Percentiles rank a stretch among this genome's conserved stretches.
Evolutionary conservation across 495 filamentous ascomycete genomes (phyloP).

Genomic region (Aspergillus haitiensis): DNA sequence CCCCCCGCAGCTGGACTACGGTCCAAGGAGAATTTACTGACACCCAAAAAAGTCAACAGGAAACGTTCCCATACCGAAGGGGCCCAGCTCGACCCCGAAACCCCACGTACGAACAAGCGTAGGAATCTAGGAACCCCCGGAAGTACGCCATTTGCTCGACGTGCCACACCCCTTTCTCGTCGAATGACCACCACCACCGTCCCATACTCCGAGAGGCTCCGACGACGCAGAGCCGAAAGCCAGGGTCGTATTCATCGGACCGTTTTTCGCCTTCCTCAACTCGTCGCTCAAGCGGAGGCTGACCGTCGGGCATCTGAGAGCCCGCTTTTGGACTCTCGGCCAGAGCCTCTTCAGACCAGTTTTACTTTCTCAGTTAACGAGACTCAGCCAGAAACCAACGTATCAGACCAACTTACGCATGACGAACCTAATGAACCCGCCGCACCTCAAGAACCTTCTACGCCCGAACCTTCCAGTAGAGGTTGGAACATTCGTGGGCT

Average conservation of each 20-base stretch:
- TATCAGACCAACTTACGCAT: conserved; percentile 7
- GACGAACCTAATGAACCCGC: conserved; percentile 8
- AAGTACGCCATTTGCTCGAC: conserved; percentile 23
- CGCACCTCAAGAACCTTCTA: conserved; percentile 14
- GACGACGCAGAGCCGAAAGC: conserved; percentile 30
- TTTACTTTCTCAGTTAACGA: conserved; percentile 17
- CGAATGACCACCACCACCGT: conserved; percentile 21
- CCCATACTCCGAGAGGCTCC: conserved; percentile 34
- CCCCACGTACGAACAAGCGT: conserved; percentile 25
- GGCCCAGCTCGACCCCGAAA: conserved; percentile 5
- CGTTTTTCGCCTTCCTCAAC: conserved; percentile 39
- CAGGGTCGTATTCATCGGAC: conserved; percentile 37
- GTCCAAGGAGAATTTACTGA: conserved; percentile 17
- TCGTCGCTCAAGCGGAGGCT: conserved; percentile 31
- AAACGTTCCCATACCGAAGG: conserved; percentile 17
- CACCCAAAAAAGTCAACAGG: conserved; percentile 22
- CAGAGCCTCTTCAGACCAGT: conserved; percentile 13
- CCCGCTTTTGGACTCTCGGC: conserved; percentile 3
- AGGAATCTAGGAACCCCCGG: conserved; percentile 27
- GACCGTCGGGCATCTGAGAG: conserved; percentile 23
- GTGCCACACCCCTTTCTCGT: conserved; percentile 19
- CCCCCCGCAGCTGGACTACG: not conserved
- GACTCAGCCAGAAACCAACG: conserved; percentile 2
- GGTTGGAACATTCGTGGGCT: conserved; percentile 31
- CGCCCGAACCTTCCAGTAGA: conserved; percentile 24